A percentile compares a stretch with the other conserved stretches of the same genome.
phyloP scores from a whole-genome alignment of 257 asterid genomes.

The Ligustrum vulgare region DNA sequence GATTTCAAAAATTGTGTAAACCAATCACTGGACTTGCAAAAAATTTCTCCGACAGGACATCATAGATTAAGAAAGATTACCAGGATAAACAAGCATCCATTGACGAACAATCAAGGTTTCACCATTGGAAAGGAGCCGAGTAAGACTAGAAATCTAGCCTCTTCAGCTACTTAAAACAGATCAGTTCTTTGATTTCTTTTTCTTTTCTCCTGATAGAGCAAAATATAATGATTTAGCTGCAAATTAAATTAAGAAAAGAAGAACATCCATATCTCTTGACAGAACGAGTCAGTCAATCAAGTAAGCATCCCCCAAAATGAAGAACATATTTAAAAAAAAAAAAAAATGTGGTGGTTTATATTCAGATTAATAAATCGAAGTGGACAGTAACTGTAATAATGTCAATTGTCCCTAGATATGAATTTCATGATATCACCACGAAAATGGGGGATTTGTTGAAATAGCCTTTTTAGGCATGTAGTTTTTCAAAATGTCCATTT shows the following conservation, averaged over 20 bases:
- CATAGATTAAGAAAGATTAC: background rate
- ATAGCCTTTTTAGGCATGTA: too few relatives aligned
- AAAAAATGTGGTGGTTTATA: background rate
- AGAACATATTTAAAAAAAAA: background rate
- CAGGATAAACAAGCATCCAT: background rate
- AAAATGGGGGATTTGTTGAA: too few relatives aligned
- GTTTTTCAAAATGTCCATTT: too few relatives aligned
- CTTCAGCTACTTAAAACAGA: background rate
- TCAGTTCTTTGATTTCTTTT: too few relatives aligned
- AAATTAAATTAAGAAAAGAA: background rate
- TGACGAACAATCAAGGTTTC: too few relatives aligned
- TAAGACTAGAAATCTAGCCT: background rate
- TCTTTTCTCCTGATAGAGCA: background rate
- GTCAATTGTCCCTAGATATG: slow-evolving; percentile 37
- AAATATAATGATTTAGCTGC: background rate
- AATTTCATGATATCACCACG: slow-evolving; percentile 45
- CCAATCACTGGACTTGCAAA: too few relatives aligned
- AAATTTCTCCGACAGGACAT: background rate
- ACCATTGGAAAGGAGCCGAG: background rate
- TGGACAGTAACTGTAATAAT: background rate
- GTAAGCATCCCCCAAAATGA: background rate
- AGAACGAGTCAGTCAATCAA: background rate
- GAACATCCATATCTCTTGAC: background rate
- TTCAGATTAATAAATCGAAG: background rate
- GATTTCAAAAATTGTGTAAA: too few relatives aligned